A percentile compares a stretch with the other conserved stretches of the same genome.
Conservation (phyloP, 371 early-diverging fungal genomes). For the Mucor saturninus region DNA sequence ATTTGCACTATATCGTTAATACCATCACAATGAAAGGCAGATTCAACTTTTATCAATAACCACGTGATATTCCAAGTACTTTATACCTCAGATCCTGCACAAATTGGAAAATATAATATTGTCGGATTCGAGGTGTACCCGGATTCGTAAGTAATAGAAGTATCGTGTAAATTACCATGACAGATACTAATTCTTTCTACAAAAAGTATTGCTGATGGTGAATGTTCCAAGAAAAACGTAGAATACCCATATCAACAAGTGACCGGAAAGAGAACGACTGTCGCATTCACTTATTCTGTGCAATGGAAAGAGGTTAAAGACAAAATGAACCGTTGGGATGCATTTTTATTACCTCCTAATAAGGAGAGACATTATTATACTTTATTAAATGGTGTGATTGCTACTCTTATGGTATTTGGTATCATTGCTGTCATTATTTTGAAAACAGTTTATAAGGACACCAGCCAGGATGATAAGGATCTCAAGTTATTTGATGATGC, state of each 20-base stretch:
- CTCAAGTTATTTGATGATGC: slow-evolving; percentile 38
- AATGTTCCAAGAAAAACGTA: slow-evolving; percentile 40
- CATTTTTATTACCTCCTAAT: slow-evolving; percentile 37
- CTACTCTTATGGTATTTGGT: slow-evolving; percentile 20
- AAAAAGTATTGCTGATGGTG: slow-evolving; percentile 38
- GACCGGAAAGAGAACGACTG: slow-evolving; percentile 28
- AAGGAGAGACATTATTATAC: slow-evolving; percentile 36
- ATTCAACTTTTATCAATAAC: slow-evolving; percentile 41
- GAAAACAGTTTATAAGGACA: slow-evolving; percentile 38
- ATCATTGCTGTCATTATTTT: slow-evolving; percentile 36
- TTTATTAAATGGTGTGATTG: slow-evolving; percentile 36
- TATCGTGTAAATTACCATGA: not conserved
- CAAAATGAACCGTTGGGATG: slow-evolving; percentile 38
- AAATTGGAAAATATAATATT: slow-evolving; percentile 29
- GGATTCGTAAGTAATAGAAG: slow-evolving; percentile 39
- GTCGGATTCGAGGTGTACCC: slow-evolving; percentile 56
- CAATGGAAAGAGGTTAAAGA: slow-evolving; percentile 46
- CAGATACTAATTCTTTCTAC: not conserved
- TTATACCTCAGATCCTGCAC: slow-evolving; percentile 21
- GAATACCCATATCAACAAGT: slow-evolving; percentile 49
- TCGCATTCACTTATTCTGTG: slow-evolving; percentile 50
- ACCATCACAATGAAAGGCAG: slow-evolving; percentile 3
- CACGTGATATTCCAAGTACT: slow-evolving; percentile 51
- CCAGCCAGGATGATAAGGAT: slow-evolving; percentile 18
- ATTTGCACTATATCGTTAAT: no score